These are phyloP conservation scores for Lichtheimia ramosa DNA, from an alignment of 371 early-diverging fungal genomes.

Conservation along the genomic window DNA sequence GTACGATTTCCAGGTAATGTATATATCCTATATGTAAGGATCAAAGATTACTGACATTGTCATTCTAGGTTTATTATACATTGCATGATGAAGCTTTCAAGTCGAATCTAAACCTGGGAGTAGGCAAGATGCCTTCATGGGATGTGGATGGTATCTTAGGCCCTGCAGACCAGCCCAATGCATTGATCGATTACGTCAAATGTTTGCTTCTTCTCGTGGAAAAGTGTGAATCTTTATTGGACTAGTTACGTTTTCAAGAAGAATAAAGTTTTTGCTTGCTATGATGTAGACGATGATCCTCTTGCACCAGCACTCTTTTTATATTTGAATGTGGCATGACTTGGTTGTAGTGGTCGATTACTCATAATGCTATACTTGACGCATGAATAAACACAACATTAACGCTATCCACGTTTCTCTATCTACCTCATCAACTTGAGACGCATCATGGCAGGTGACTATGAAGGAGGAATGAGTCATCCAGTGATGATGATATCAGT, in stretches of 20 bases:
- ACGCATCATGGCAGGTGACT: slow-evolving; percentile 21
- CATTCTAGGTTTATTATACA: slow-evolving; percentile 23
- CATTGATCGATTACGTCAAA: slow-evolving; percentile 36
- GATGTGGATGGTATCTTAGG: slow-evolving; percentile 36
- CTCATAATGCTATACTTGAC: no score
- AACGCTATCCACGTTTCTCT: not conserved
- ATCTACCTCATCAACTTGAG: slow-evolving; percentile 26
- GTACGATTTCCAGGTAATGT: slow-evolving; percentile 39
- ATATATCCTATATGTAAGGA: not conserved
- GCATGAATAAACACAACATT: no score
- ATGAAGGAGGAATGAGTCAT: not conserved
- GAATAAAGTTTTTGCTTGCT: not conserved
- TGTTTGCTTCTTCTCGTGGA: slow-evolving; percentile 39
- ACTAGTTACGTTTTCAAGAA: no score
- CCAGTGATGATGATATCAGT: not conserved
- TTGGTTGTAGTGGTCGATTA: no score
- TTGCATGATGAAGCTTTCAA: slow-evolving; percentile 25
- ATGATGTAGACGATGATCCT: no score
- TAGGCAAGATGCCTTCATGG: slow-evolving; percentile 37
- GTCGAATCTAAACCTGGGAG: slow-evolving; percentile 24
- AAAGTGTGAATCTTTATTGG: slow-evolving; percentile 16
- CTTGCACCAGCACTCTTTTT: no score
- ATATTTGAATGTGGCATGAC: no score
- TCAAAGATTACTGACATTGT: not conserved
- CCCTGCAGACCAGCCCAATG: slow-evolving; percentile 9